A percentile compares a stretch with the other conserved stretches of the same genome.
These are phyloP conservation scores for Plasmodium vinckei DNA, from an alignment of 169 alveolate genomes.

Conservation along the genomic window DNA sequence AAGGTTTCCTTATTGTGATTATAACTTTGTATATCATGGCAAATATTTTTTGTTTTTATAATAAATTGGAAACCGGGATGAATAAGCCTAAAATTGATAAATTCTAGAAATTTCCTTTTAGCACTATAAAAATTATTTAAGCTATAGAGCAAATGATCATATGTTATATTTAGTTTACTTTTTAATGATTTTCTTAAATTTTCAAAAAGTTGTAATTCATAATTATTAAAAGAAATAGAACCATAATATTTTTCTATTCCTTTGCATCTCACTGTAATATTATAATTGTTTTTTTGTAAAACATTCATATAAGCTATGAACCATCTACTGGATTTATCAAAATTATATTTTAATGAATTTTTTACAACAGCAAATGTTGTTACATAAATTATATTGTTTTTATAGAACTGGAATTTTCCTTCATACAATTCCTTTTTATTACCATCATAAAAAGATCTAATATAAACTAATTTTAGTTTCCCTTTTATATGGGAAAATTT, in stretches of 20 bases:
- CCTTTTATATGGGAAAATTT: slow-evolving; percentile 38
- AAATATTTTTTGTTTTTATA: not conserved
- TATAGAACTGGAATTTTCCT: slow-evolving; percentile 59
- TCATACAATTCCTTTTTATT: slow-evolving; percentile 50
- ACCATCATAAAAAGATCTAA: slow-evolving; percentile 47
- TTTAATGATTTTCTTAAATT: slow-evolving; percentile 27
- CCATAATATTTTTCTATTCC: slow-evolving; percentile 18
- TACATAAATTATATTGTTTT: slow-evolving; percentile 42
- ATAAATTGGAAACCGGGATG: slow-evolving; percentile 7
- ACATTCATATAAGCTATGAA: slow-evolving; percentile 44
- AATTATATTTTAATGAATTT: slow-evolving; percentile 25
- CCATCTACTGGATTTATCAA: slow-evolving; percentile 44
- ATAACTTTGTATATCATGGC: not conserved
- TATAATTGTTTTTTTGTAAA: slow-evolving; percentile 58
- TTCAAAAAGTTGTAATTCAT: slow-evolving; percentile 37
- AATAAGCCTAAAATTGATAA: slow-evolving; percentile 26
- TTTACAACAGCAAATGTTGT: slow-evolving; percentile 60
- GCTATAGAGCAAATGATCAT: slow-evolving; percentile 42
- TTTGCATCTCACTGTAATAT: slow-evolving; percentile 26
- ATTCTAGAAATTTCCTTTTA: slow-evolving; percentile 48
- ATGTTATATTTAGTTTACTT: slow-evolving; percentile 36
- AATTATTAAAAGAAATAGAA: slow-evolving; percentile 23
- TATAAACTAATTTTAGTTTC: slow-evolving; percentile 47
- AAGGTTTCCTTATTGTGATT: not conserved
- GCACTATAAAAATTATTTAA: slow-evolving; percentile 44